phyloP scores from a whole-genome alignment of 2,329 filamentous ascomycete genomes.

The Alternaria ethzedia region DNA sequence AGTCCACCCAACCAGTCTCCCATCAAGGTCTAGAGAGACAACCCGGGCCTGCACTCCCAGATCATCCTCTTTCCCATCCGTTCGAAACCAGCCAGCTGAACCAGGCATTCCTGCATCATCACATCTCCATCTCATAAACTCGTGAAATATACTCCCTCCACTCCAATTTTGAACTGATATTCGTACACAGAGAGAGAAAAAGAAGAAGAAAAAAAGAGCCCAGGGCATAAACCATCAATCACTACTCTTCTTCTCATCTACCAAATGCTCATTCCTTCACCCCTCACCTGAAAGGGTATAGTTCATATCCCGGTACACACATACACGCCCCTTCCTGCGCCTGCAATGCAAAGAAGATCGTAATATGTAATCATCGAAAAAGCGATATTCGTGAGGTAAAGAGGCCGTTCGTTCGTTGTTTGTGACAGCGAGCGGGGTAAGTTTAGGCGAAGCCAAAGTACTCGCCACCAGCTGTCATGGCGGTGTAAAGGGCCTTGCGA shows the following conservation, averaged over 20 bases:
- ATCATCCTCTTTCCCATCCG: slow-evolving; percentile 9
- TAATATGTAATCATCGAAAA: slow-evolving; percentile 21
- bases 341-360: slow-evolving; percentile 39
- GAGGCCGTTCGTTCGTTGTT: not conserved
- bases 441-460: slow-evolving; percentile 93
- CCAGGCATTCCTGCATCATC: not conserved
- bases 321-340: slow-evolving; percentile 23
- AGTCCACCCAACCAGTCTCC: not conserved
- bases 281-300: not conserved
- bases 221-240: not conserved
- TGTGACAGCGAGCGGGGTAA: not conserved
- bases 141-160: not conserved
- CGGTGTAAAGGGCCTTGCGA: slow-evolving; percentile 86
- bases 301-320: slow-evolving; percentile 11
- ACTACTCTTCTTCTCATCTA: not conserved
- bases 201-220: not conserved
- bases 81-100: not conserved
- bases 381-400: slow-evolving; percentile 3
- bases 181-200: slow-evolving; percentile 25
- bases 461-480: slow-evolving; percentile 96
- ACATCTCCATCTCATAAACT: slow-evolving; percentile 1
- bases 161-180: slow-evolving; percentile 19
- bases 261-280: slow-evolving; percentile 1
- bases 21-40: slow-evolving; percentile 3
- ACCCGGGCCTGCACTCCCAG: slow-evolving; percentile 43